Base-by-base conservation (phyloP, 192 early-diverging fungal genomes). In the Umbelopsis sp. region DNA sequence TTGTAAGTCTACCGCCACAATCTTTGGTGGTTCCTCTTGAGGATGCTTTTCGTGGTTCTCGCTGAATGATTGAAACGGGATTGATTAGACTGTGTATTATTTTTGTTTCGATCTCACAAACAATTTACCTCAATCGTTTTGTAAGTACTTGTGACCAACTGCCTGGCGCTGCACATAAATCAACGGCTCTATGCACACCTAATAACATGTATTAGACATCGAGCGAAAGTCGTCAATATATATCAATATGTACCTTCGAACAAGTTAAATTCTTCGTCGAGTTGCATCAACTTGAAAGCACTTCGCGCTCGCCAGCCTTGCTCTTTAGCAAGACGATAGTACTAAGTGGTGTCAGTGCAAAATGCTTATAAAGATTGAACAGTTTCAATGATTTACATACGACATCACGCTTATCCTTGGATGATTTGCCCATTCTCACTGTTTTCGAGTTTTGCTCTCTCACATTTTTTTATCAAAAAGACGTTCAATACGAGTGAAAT, bases 81-180 rank as follows among this genome's bases (percentile, higher is more conserved):
- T 8, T 61, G 33, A 69, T 10, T 3, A 69, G 49, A 50, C 33
- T 11, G 1, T 5, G 6, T n/a, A 23, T 2, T 11, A 5, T 12
- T 5, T 3, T 16, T 22, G 12, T 2, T 21, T 51, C 12, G 9
- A 33, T 12, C 2, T 2, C 33, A 10, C 37, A 9, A 41, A 41
- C 10, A 10, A 41, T 49, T 41, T 85, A 88, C 81, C 77, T 80
- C 22, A 94, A 82, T 64, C 85, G 84, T 55, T 83, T 83, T 71
- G 85, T 86, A 21, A 92, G 81, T 9, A 99, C 97, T 79, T 99
- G 97, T 30, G 91, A 93, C 97, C 97, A 99, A 82, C 92, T 94
- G 25, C 97, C 97, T 0, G 96, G 96, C 4, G 97, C 96, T 3
- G 98, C 97, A 74, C 98, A 99, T 50, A 99, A 86, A 85, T 99